Conservation (phyloP, 305 asterid species). For the Coffea humblotiana region DNA sequence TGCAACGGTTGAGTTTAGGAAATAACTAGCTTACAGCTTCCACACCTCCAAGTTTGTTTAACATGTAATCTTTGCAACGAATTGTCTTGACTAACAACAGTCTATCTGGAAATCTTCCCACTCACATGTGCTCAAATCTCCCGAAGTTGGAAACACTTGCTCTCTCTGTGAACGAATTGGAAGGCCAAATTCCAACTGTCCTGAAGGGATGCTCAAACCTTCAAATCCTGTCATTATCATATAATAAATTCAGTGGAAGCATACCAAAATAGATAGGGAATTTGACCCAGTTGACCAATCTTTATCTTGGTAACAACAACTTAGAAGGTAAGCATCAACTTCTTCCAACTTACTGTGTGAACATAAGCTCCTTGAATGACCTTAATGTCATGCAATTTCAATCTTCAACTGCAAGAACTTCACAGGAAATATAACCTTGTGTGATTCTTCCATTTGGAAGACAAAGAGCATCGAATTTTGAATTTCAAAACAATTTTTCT, state of each 20-base stretch:
- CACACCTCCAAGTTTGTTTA: slow-evolving; percentile 32
- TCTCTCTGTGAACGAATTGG: slow-evolving; percentile 30
- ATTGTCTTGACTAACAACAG: slow-evolving; percentile 20
- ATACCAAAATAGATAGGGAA: slow-evolving; percentile 38
- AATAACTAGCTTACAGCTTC: slow-evolving; percentile 26
- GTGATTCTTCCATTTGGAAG: not conserved
- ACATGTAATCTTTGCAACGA: slow-evolving; percentile 27
- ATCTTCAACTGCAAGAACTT: not conserved
- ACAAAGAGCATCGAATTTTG: not conserved
- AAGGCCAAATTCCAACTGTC: slow-evolving; percentile 34
- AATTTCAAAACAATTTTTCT: no score
- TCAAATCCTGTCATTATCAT: slow-evolving; percentile 23
- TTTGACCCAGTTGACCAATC: slow-evolving; percentile 27
- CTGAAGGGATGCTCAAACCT: slow-evolving; percentile 21
- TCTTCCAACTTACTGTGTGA: not conserved
- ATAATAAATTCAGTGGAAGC: slow-evolving; percentile 35
- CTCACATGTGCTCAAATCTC: slow-evolving; percentile 8
- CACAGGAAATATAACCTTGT: not conserved
- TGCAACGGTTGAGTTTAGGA: slow-evolving; percentile 27
- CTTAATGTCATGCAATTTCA: not conserved
- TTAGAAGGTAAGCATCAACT: slow-evolving; percentile 30
- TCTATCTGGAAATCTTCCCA: slow-evolving; percentile 34
- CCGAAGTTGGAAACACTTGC: slow-evolving; percentile 24
- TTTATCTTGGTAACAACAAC: slow-evolving; percentile 32
- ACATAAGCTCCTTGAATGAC: not conserved